Conservation (phyloP, 768 basidiomycete species). For the Mycena galopus region DNA sequence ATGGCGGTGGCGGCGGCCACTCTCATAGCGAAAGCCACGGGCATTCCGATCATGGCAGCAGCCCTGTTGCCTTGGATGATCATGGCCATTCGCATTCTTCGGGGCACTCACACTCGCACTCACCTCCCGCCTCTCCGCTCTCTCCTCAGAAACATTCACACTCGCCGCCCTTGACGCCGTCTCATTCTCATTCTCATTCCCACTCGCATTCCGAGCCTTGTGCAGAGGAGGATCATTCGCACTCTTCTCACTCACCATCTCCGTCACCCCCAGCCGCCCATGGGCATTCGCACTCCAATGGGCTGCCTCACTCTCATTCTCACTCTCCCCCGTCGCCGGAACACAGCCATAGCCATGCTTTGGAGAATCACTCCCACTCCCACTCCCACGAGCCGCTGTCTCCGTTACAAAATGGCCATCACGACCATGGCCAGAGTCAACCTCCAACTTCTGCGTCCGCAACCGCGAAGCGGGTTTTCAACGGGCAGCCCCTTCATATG, state of each 20-base stretch:
- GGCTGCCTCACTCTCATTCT: no score
- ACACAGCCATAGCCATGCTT: constrained; percentile 37
- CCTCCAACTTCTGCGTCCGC: constrained; percentile 23
- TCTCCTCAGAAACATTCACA: constrained; percentile 46
- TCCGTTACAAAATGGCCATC: constrained; percentile 25
- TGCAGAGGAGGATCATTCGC: constrained; percentile 41
- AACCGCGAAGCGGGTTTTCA: constrained; percentile 52
- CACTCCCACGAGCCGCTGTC: constrained; percentile 2
- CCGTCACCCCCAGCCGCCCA: neutral
- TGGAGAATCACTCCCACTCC: constrained; percentile 41
- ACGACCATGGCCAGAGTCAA: constrained; percentile 2
- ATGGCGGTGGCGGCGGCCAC: constrained; percentile 59
- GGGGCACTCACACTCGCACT: constrained; percentile 48
- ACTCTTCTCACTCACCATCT: constrained; percentile 29
- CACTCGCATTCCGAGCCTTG: constrained; percentile 46
- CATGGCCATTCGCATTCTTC: constrained; percentile 40
- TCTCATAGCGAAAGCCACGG: constrained; percentile 41
- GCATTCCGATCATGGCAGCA: constrained; percentile 40
- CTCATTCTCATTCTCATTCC: constrained; percentile 42
- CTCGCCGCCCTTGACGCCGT: constrained; percentile 43
- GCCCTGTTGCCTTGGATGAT: constrained; percentile 34
- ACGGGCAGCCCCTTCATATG: constrained; percentile 56
- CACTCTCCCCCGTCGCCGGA: constrained; percentile 36
- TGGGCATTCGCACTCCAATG: no score
- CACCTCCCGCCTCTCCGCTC: constrained; percentile 33